These are phyloP conservation scores for Thelonectria rubi DNA, from an alignment of 2,329 filamentous ascomycete species.

Conservation along the genomic window DNA sequence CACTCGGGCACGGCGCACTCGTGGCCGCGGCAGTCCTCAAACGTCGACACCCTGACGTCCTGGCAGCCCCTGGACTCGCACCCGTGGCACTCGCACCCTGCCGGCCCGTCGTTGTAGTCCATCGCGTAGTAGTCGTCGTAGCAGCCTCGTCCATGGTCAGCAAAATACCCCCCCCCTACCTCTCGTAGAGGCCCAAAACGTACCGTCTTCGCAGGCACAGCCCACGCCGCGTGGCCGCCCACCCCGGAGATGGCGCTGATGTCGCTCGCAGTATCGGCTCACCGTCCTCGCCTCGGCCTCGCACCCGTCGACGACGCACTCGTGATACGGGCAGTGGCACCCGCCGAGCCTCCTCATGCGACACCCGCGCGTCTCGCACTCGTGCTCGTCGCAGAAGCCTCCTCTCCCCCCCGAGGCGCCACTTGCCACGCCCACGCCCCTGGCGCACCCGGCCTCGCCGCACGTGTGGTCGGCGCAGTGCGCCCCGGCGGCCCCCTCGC, in stretches of 20 bases:
- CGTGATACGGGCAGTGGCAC: slow-evolving; percentile 39
- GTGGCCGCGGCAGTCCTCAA: slow-evolving; percentile 34
- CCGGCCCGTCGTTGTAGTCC: slow-evolving; percentile 18
- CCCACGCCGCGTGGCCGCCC: slow-evolving; percentile 23
- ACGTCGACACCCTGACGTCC: slow-evolving; percentile 22
- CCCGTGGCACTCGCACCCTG: slow-evolving; percentile 35
- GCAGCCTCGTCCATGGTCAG: slow-evolving; percentile 19
- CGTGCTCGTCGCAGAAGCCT: slow-evolving; percentile 41
- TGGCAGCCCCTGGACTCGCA: slow-evolving; percentile 38
- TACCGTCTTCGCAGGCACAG: slow-evolving; percentile 38
- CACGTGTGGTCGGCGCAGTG: slow-evolving; percentile 45
- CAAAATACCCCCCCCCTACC: not conserved
- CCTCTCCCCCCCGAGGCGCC: too few relatives aligned
- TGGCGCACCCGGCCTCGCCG: slow-evolving; percentile 36
- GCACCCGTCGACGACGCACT: slow-evolving; percentile 42
- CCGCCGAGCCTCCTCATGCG: slow-evolving; percentile 31
- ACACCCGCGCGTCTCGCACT: slow-evolving; percentile 39
- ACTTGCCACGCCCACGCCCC: slow-evolving; percentile 20
- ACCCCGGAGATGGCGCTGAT: slow-evolving; percentile 27
- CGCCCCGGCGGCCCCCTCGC: slow-evolving; percentile 23
- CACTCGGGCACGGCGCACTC: slow-evolving; percentile 31
- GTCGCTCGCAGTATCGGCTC: slow-evolving; percentile 37
- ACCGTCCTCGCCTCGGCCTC: slow-evolving; percentile 29
- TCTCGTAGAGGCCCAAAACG: slow-evolving; percentile 17
- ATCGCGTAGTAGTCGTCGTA: slow-evolving; percentile 21